phyloP scores from a whole-genome alignment of 768 basidiomycete species.

The Cystobasidium tubakii region DNA sequence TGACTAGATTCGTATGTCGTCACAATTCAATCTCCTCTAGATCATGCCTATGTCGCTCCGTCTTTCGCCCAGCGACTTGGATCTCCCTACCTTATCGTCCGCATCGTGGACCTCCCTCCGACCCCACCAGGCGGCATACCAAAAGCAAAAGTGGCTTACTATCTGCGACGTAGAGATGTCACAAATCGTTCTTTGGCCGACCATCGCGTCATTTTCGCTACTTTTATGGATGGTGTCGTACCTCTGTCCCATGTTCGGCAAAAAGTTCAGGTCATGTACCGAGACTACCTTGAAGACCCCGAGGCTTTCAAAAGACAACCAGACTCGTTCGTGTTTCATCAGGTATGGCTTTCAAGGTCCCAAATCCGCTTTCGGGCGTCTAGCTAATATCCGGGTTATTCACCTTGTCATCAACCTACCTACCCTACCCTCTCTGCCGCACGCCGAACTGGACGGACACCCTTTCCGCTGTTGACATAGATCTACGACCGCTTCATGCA shows the following conservation, averaged over 20 bases:
- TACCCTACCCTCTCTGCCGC: not conserved
- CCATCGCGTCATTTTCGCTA: conserved; percentile 82
- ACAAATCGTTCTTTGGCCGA: conserved; percentile 85
- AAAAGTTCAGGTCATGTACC: conserved; percentile 86
- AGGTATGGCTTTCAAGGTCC: conserved; percentile 47
- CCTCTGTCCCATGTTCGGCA: conserved; percentile 88
- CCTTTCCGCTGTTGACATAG: conserved; percentile 14
- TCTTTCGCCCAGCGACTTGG: conserved; percentile 78
- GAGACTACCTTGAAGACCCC: conserved; percentile 72
- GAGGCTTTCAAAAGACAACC: conserved; percentile 88
- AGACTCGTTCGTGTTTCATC: conserved; percentile 93
- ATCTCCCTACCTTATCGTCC: conserved; percentile 87
- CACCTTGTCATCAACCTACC: not conserved
- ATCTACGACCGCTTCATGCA: conserved; percentile 97
- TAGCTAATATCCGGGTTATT: no score
- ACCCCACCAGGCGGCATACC: conserved; percentile 45
- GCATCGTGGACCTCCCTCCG: conserved; percentile 93
- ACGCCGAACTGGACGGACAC: not conserved
- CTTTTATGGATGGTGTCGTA: conserved; percentile 93
- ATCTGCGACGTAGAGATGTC: conserved; percentile 93
- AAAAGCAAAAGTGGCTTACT: conserved; percentile 84
- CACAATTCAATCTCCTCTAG: conserved; percentile 51
- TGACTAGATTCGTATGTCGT: not conserved
- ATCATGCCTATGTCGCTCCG: conserved; percentile 94
- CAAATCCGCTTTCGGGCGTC: not conserved